These are phyloP conservation scores for Hordeum vulgare DNA, from an alignment of 176 grass and related monocot genomes.

Conservation along the genomic window DNA sequence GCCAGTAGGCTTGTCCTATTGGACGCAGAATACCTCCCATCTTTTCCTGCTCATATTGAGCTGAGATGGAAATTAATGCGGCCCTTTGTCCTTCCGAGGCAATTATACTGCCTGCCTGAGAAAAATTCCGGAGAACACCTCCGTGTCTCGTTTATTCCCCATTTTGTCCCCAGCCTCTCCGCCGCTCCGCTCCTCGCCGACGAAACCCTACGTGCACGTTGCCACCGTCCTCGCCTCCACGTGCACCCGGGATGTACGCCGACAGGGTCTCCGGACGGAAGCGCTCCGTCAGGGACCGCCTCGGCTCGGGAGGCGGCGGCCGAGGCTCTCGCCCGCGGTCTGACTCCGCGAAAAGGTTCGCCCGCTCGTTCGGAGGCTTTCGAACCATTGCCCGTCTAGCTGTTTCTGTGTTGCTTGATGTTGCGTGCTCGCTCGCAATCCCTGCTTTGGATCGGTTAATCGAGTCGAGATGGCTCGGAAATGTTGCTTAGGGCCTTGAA, in stretches of 20 bases:
- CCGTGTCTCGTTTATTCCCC: background rate
- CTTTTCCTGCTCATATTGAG: background rate
- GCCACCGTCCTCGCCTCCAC: background rate
- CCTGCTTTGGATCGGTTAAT: background rate
- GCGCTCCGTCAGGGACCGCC: conserved; percentile 60
- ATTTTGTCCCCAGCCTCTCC: background rate
- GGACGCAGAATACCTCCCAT: too few species aligned
- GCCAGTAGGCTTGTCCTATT: too few species aligned
- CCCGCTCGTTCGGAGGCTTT: background rate
- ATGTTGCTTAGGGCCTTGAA: background rate
- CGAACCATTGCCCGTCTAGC: background rate
- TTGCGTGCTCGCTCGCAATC: background rate
- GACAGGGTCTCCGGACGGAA: conserved; percentile 39
- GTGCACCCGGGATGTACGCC: conserved; percentile 39
- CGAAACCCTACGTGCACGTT: conserved; percentile 36
- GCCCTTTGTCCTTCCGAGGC: background rate
- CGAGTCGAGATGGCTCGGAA: background rate
- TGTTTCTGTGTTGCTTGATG: background rate
- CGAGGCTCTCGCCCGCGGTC: conserved; percentile 10
- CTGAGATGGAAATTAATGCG: background rate
- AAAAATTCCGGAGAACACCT: background rate
- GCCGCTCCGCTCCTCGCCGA: conserved; percentile 7
- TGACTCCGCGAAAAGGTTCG: conserved; percentile 43
- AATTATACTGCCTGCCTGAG: background rate
- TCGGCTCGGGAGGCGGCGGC: conserved; percentile 6